A percentile compares a stretch with the other conserved stretches of the same genome.
phyloP scores from a whole-genome alignment of 1,284 basidiomycete species.

The Phaffia rhodozyma region DNA sequence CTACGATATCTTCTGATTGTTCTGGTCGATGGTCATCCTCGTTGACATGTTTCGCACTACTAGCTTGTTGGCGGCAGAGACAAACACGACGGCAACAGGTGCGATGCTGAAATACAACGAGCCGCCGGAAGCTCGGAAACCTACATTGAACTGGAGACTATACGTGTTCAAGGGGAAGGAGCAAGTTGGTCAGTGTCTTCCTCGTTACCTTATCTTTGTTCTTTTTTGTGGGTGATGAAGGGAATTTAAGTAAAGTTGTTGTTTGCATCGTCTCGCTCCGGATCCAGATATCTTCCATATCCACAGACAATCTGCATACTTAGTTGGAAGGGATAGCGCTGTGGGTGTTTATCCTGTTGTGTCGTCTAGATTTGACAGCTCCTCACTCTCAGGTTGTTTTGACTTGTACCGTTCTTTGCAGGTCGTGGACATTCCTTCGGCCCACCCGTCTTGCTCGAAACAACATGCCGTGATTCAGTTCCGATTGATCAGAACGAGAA shows the following conservation, averaged over 20 bases:
- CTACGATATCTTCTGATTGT: too few species aligned
- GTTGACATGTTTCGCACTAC: constrained; percentile 66
- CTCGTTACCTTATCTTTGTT: neutral
- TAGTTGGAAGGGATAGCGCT: constrained; percentile 77
- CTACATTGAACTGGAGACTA: constrained; percentile 74
- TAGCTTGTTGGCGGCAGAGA: constrained; percentile 86
- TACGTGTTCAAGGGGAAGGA: constrained; percentile 95
- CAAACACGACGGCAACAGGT: constrained; percentile 71
- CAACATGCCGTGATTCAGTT: constrained; percentile 97
- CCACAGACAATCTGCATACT: constrained; percentile 82
- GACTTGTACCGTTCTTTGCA: constrained; percentile 19
- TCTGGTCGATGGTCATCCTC: neutral
- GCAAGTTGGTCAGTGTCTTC: constrained; percentile 60
- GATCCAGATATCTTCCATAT: constrained; percentile 72
- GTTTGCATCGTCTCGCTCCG: neutral
- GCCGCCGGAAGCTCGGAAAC: constrained; percentile 92
- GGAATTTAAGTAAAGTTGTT: constrained; percentile 2
- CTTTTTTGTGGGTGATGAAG: neutral
- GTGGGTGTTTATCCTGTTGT: constrained; percentile 37
- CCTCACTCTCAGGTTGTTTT: constrained; percentile 15
- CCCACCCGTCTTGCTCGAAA: constrained; percentile 95
- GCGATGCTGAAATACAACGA: constrained; percentile 97
- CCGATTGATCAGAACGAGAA: constrained; percentile 69
- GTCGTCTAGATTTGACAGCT: neutral
- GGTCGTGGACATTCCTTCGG: constrained; percentile 72